Base-by-base conservation (phyloP, 345 rosid genomes). In the Turritis glabra region DNA sequence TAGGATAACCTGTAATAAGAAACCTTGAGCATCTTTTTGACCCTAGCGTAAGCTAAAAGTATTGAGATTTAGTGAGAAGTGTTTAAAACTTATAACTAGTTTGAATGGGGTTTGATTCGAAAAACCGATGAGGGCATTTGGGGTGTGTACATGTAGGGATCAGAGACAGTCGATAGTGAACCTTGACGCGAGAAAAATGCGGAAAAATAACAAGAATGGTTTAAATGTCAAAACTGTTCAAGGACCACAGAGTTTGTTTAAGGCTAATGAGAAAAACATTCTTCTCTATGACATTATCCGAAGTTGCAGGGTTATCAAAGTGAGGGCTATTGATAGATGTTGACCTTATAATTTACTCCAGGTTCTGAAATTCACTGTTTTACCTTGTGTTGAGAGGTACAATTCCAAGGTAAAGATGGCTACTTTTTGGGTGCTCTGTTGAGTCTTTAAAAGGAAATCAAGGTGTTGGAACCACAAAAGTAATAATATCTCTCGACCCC, bases 381-480 rank as follows among this genome's bases (percentile, higher is more conserved):
- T 15, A 77, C 63, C 56, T 21, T 32, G 43, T 7, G 52, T 35
- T 25, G 21, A 58, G 8, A 32, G 38, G 67, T 47, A 58, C 48
- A 71, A 43, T n/a, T 27, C 22, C 69, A 23, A 52, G 40, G 68
- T 41, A 54, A 54, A 69, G 71, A 73, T 41, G 64, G 33, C 27
- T 54, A 43, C 56, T 40, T 5, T 41, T 12, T 52, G 60, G 44
- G 50, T 47, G 48, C 60, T 35, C 8, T 59, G 74, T 38, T 41
- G 70, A 70, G 53, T 77, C 71, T 56, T 70, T 37, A 64, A 71
- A 71, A 48, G 80, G 67, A 57, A 70, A 64, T 56, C 76, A 64
- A 77, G 71, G 71, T 69, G 70, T 63, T 76, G 40, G 73, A 77
- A 9, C 76, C 72, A 64, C 72, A 71, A 77, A 47, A 62, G 73